Conservation (phyloP, 371 early-diverging fungal species). For the Coemansia sp. region DNA sequence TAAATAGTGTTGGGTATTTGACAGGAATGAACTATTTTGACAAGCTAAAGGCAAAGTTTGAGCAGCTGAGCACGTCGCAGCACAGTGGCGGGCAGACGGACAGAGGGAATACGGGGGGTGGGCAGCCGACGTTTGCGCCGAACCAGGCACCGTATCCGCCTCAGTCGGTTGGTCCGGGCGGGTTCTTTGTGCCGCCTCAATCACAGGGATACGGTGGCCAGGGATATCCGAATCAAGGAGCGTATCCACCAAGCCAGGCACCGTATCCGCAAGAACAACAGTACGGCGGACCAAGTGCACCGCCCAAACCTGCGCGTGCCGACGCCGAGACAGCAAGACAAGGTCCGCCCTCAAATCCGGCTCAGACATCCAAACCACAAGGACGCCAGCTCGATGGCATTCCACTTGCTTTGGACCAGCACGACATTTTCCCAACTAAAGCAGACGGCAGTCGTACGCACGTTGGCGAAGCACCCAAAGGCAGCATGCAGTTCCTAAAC, state of each 20-base stretch:
- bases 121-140: not conserved
- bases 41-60: conserved; percentile 40
- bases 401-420: conserved; percentile 37
- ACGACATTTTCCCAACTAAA: conserved; percentile 11
- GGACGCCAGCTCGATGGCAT: not conserved
- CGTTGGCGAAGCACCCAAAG: not conserved
- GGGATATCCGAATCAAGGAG: conserved; percentile 12
- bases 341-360: not conserved
- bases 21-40: conserved; percentile 19
- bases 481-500: conserved; percentile 50
- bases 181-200: conserved; percentile 30
- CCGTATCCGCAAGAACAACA: conserved; percentile 15
- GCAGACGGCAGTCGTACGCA: conserved; percentile 17
- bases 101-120: too few species aligned
- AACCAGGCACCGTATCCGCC: not conserved
- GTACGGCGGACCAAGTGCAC: not conserved
- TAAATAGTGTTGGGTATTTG: not conserved
- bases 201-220: conserved; percentile 4
- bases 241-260: conserved; percentile 16
- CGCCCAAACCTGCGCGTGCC: not conserved
- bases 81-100: not conserved
- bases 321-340: not conserved
- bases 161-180: conserved; percentile 21
- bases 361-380: not conserved
- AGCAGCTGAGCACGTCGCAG: conserved; percentile 13